Percentiles rank a stretch among this genome's conserved stretches.
Evolutionary conservation across 2,329 filamentous ascomycete species (phyloP).

Genomic region (Venturia effusa): DNA sequence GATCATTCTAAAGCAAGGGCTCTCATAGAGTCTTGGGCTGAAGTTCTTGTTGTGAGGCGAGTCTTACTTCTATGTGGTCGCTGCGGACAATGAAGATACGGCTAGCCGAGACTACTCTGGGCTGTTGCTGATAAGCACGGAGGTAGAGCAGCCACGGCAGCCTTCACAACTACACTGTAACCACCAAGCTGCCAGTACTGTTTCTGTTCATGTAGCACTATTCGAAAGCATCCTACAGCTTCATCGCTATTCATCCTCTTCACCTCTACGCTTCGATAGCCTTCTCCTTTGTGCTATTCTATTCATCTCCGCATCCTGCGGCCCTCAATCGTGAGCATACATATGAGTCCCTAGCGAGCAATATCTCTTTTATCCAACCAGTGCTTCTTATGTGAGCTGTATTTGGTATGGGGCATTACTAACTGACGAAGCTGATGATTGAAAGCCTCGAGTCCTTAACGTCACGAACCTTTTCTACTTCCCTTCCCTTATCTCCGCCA

Average conservation of each 20-base stretch:
- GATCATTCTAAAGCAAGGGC: too few relatives aligned
- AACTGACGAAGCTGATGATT: not conserved
- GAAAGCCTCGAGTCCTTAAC: not conserved
- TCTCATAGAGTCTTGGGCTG: too few relatives aligned
- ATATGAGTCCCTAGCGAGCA: not conserved
- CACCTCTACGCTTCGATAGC: not conserved
- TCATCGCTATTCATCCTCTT: not conserved
- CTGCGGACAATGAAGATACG: not conserved
- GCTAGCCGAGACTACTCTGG: too few relatives aligned
- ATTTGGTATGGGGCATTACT: not conserved
- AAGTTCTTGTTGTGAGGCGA: too few relatives aligned
- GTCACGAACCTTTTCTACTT: not conserved
- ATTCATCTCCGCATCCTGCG: not conserved
- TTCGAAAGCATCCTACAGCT: not conserved
- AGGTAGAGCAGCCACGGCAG: not conserved
- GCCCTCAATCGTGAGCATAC: not conserved
- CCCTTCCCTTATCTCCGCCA: not conserved
- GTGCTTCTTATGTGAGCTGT: not conserved
- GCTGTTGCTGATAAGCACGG: conserved; percentile 3
- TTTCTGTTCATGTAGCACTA: not conserved
- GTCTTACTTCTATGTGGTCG: too few relatives aligned
- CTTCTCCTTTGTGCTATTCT: not conserved
- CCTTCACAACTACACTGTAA: not conserved
- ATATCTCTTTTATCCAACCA: not conserved
- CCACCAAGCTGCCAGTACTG: not conserved